A percentile compares a stretch with the other conserved stretches of the same genome.
These are phyloP conservation scores for Neofusicoccum umdonicola DNA, from an alignment of 2,329 filamentous ascomycete genomes.

Conservation along the genomic window DNA sequence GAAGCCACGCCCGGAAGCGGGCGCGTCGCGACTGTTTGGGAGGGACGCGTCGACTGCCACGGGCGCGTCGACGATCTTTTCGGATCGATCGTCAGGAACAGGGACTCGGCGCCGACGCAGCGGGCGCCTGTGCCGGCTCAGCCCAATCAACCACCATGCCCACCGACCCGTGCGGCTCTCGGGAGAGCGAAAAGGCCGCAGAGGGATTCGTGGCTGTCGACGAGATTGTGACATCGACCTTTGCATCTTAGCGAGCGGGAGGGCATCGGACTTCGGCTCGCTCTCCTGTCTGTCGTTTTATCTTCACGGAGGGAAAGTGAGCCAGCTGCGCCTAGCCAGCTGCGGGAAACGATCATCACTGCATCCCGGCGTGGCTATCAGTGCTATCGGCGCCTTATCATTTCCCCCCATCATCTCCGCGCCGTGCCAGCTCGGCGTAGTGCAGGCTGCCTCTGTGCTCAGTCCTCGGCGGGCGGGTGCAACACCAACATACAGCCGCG, in stretches of 20 bases:
- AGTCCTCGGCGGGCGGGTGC: neutral
- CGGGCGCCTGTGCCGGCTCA: neutral
- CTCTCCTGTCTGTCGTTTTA: no score
- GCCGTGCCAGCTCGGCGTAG: neutral
- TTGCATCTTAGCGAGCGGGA: no score
- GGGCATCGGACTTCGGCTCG: no score
- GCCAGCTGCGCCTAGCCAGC: no score
- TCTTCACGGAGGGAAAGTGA: no score
- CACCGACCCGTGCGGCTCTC: no score
- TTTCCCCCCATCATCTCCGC: neutral
- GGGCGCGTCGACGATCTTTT: neutral
- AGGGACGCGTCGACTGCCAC: neutral
- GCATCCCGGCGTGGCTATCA: neutral
- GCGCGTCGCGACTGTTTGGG: neutral
- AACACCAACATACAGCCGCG: neutral
- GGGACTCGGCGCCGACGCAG: neutral
- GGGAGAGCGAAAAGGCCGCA: no score
- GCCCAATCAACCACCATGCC: no score
- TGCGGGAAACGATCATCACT: neutral
- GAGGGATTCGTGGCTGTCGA: no score
- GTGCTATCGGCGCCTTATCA: constrained; percentile 1
- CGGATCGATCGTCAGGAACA: constrained; percentile 9
- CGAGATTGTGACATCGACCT: no score
- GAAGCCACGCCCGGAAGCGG: neutral
- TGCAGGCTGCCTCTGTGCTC: neutral